Conservation (phyloP, 768 basidiomycete genomes). For the Tylopilus plumbeoviolaceoides region DNA sequence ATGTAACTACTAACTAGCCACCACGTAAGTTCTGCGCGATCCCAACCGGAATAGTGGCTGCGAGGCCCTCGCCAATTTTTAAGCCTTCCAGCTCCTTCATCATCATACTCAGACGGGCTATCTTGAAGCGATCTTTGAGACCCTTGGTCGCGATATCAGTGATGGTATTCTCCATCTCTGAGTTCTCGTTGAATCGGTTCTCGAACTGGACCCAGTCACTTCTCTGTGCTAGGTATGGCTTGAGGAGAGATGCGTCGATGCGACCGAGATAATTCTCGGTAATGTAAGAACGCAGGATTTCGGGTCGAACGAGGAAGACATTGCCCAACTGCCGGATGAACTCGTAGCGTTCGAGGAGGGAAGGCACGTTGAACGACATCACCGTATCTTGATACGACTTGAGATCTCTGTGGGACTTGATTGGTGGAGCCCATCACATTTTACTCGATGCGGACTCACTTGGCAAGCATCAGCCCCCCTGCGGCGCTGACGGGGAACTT, state of each 20-base stretch:
- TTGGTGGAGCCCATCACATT: background rate
- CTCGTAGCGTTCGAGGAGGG: slow-evolving; percentile 92
- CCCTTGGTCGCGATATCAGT: slow-evolving; percentile 39
- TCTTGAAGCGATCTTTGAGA: slow-evolving; percentile 54
- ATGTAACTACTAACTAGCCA: background rate
- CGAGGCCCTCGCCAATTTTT: slow-evolving; percentile 52
- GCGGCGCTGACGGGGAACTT: slow-evolving; percentile 97
- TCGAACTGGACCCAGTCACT: slow-evolving; percentile 89
- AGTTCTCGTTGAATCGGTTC: slow-evolving; percentile 67
- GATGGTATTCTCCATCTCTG: slow-evolving; percentile 41
- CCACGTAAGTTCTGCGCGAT: no score
- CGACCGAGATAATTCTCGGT: slow-evolving; percentile 90
- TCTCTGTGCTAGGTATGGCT: slow-evolving; percentile 86
- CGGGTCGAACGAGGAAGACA: slow-evolving; percentile 93
- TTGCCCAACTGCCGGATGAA: slow-evolving; percentile 97
- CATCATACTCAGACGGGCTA: slow-evolving; percentile 74
- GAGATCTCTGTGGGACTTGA: slow-evolving; percentile 63
- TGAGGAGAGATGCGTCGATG: slow-evolving; percentile 81
- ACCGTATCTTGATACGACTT: slow-evolving; percentile 94
- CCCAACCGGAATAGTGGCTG: no score
- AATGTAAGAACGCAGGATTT: slow-evolving; percentile 93
- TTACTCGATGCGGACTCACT: slow-evolving; percentile 52
- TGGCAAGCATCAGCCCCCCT: slow-evolving; percentile 96
- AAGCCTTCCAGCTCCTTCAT: slow-evolving; percentile 83
- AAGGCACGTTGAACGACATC: slow-evolving; percentile 73